A percentile compares a stretch with the other conserved stretches of the same genome.
These are phyloP conservation scores for Tolypocladium amazonense DNA, from an alignment of 2,329 filamentous ascomycete species.

Conservation along the genomic window DNA sequence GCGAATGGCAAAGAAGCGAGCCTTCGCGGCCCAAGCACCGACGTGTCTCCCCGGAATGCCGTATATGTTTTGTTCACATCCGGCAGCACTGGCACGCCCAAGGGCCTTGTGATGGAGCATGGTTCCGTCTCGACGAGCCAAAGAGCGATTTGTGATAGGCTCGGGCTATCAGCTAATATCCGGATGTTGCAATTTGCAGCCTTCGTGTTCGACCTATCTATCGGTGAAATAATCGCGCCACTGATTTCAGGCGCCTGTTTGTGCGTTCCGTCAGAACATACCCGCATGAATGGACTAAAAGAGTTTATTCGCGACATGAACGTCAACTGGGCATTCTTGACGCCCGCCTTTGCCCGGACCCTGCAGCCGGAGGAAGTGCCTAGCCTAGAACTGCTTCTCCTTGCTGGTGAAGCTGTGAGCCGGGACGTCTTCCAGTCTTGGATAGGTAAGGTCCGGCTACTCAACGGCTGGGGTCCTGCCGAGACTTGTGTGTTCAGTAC, in stretches of 20 bases:
- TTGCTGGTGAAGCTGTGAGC: constrained; percentile 4
- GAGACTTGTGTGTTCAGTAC: constrained; percentile 1
- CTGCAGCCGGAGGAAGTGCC: constrained; percentile 3
- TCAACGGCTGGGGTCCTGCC: constrained; percentile 6
- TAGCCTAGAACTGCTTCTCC: constrained; percentile 1
- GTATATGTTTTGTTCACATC: constrained; percentile 3
- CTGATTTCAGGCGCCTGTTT: constrained; percentile 1
- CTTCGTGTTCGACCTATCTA: not conserved
- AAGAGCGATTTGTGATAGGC: not conserved
- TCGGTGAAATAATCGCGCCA: not conserved
- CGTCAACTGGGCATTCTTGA: not conserved
- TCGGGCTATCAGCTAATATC: not conserved
- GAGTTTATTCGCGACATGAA: not conserved
- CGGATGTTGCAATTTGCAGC: not conserved
- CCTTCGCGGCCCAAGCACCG: not conserved
- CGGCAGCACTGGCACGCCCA: constrained; percentile 5
- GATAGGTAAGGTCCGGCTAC: constrained; percentile 1
- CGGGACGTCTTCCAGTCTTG: constrained; percentile 2
- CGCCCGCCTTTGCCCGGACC: not conserved
- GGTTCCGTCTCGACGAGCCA: not conserved
- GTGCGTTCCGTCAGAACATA: not conserved
- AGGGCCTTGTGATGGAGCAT: not conserved
- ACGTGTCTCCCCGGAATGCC: not conserved
- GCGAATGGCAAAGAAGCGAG: not conserved
- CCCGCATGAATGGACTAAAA: not conserved